Evolutionary conservation across 139 green algal species (phyloP), one percentile per base, ranked within the genome.

Genomic region (Microglena sp.): DNA sequence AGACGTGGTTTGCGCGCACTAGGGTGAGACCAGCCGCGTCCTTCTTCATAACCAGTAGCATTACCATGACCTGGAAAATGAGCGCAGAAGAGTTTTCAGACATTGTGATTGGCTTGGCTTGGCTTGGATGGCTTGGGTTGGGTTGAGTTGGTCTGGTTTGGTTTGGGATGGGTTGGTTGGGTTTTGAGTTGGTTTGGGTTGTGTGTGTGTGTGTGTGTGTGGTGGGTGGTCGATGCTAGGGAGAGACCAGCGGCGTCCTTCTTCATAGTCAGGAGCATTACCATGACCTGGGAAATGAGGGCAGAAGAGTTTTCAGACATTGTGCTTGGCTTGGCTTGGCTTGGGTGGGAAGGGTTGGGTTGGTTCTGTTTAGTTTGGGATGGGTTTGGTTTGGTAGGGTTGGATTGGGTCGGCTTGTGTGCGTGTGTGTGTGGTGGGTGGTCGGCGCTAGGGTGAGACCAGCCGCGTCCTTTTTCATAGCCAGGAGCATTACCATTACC

Each of bases 1-100:
- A 86, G 28, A 91, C 85, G 40, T 83, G 64, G 72, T 64, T 87
- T 58, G 84, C 84, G 34, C 65, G 59, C 24, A 73, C 59, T 21
- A 66, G 32, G 11, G 59, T 66, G 8, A 66, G 32, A 7, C 59
- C 59, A 26, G 59, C 59, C 28, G 59, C 59, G 29, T 64, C 29
- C 31, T 28, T 64, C 56, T 64, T 28, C 6, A 64, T 28, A 11
- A 8, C 26, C 56, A 64, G 56, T 11, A 64, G 56, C 56, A 64
- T 28, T 44, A 64, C 56, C 24, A 8, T 60, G n/a, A 60, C 53
- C 53, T 60, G 53, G 31, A 33, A 26, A 18, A 8, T 33, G 15
- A 8, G 27, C n/a, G 24, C n/a, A 28, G n/a, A 18, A 60, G 53
- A 18, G 24, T 22, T 22, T 33, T 33, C 43, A 53, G 18, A 53